A percentile compares a stretch with the other conserved stretches of the same genome.
Conservation (phyloP, 2,329 filamentous ascomycete genomes). For the Penicillium sp. region DNA sequence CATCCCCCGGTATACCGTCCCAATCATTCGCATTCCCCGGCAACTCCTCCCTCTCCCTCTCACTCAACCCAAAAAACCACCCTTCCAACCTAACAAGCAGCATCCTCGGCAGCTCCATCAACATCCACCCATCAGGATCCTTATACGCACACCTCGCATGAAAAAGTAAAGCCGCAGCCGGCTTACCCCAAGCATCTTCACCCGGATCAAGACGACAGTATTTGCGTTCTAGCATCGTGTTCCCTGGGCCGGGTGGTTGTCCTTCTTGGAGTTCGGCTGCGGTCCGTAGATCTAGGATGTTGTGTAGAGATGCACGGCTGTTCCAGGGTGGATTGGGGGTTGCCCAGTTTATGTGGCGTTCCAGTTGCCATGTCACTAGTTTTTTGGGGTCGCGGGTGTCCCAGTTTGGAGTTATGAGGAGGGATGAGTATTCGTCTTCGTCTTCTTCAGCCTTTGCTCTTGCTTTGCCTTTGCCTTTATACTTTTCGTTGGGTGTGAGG, state of each 20-base stretch:
- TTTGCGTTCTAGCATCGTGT: not conserved
- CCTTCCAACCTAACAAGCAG: not conserved
- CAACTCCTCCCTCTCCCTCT: not conserved
- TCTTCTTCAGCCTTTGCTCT: not conserved
- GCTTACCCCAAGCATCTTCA: not conserved
- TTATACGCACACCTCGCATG: not conserved
- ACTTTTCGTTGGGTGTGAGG: no score
- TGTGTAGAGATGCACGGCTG: not conserved
- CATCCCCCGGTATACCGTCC: not conserved
- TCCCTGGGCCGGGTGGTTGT: not conserved
- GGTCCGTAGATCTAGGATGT: not conserved
- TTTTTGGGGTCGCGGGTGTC: not conserved
- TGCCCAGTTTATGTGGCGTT: conserved; percentile 3
- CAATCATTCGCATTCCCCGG: not conserved
- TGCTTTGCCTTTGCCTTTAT: no score
- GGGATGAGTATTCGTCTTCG: not conserved
- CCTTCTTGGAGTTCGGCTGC: not conserved
- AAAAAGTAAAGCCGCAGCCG: not conserved
- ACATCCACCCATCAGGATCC: not conserved
- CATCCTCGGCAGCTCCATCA: not conserved
- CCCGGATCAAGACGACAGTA: not conserved
- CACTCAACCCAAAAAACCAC: not conserved
- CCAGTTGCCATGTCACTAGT: conserved; percentile 1
- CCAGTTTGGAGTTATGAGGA: not conserved
- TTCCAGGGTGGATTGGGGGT: not conserved